Conservation (phyloP, 352 stramenopile species). For the Globisporangium splendens region DNA sequence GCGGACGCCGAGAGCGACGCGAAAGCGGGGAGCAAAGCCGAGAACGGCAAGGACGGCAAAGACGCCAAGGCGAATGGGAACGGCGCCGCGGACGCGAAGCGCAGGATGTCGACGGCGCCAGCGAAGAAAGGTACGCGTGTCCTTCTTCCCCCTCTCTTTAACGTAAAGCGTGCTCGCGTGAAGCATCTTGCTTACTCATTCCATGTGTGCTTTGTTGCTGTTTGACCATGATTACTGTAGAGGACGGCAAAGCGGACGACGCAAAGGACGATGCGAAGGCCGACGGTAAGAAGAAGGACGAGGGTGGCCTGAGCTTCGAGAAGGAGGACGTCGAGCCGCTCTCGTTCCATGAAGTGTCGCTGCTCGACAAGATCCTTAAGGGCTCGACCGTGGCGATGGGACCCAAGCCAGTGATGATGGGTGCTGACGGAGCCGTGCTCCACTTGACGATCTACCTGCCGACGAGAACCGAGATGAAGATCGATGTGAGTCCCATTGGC, state of each 20-base stretch:
- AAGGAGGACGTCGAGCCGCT: constrained; percentile 63
- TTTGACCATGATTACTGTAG: too few relatives aligned
- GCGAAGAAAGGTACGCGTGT: constrained; percentile 15
- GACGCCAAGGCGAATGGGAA: neutral
- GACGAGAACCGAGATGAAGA: constrained; percentile 83
- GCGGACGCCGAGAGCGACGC: constrained; percentile 1
- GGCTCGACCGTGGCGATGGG: constrained; percentile 42
- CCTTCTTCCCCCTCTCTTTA: too few relatives aligned
- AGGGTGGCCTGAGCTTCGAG: constrained; percentile 63
- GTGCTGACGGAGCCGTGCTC: constrained; percentile 54
- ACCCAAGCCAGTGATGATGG: constrained; percentile 46
- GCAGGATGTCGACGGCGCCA: constrained; percentile 3
- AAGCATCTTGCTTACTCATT: too few relatives aligned
- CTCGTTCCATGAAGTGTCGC: constrained; percentile 61
- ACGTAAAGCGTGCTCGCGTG: too few relatives aligned
- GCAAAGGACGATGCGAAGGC: constrained; percentile 13
- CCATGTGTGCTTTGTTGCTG: too few relatives aligned
- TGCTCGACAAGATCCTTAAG: constrained; percentile 79
- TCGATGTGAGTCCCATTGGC: constrained; percentile 47
- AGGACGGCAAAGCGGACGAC: constrained; percentile 1
- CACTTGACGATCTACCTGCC: constrained; percentile 85
- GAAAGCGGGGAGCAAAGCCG: constrained; percentile 7
- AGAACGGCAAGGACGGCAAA: constrained; percentile 6
- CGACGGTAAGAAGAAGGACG: constrained; percentile 16
- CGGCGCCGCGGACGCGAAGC: constrained; percentile 8